These are phyloP conservation scores for Vararia minispora DNA, from an alignment of 768 basidiomycete genomes.

Conservation along the genomic window DNA sequence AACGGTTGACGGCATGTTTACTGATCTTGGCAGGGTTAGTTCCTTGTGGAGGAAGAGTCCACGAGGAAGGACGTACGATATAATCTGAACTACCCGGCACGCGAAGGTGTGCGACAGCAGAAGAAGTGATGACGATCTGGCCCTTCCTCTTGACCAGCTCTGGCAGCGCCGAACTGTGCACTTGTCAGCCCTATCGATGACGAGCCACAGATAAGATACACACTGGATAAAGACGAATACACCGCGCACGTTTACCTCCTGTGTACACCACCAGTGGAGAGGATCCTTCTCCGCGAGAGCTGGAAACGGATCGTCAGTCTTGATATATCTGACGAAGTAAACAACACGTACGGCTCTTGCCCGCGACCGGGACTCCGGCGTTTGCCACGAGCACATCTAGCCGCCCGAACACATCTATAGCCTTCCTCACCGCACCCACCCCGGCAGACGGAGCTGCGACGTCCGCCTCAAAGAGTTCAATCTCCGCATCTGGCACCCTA, in stretches of 20 bases:
- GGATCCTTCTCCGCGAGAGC: slow-evolving; percentile 7
- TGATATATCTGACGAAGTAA: too few species aligned
- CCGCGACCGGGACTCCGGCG: background rate
- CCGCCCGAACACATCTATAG: slow-evolving; percentile 1
- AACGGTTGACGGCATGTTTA: background rate
- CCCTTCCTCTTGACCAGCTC: slow-evolving; percentile 2
- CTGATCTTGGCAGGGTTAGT: slow-evolving; percentile 1
- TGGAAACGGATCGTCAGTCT: background rate
- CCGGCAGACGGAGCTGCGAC: slow-evolving; percentile 1
- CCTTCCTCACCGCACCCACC: background rate
- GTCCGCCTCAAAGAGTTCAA: slow-evolving; percentile 3
- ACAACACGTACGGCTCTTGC: background rate
- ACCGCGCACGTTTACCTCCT: slow-evolving; percentile 2
- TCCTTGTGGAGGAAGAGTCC: too few species aligned
- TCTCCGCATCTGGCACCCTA: background rate
- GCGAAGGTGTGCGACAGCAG: slow-evolving; percentile 3
- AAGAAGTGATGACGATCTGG: slow-evolving; percentile 1
- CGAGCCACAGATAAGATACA: background rate
- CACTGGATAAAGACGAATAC: slow-evolving; percentile 1
- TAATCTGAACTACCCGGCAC: slow-evolving; percentile 1
- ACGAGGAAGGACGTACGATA: slow-evolving; percentile 2
- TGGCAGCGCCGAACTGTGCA: slow-evolving; percentile 1
- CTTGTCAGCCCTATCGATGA: too few species aligned
- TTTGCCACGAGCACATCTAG: slow-evolving; percentile 7
- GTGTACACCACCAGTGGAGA: slow-evolving; percentile 1